A percentile compares a stretch with the other conserved stretches of the same genome.
Conservation (phyloP, 345 rosid species). For the Rhodomyrtus tomentosa region DNA sequence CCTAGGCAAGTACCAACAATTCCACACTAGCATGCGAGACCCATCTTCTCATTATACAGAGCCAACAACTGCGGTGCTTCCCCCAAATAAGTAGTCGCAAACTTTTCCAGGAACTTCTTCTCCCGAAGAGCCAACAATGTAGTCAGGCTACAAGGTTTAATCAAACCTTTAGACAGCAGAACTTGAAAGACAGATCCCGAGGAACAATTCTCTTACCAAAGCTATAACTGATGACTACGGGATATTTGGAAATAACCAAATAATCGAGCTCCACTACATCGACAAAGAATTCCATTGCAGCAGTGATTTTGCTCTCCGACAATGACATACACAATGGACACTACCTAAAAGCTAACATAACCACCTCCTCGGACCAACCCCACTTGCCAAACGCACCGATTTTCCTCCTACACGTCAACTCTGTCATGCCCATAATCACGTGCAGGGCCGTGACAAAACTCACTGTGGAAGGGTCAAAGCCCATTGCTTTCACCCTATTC, state of each 20-base stretch:
- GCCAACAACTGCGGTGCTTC: constrained; percentile 6
- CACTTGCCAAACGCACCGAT: background rate
- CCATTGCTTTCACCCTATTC: constrained; percentile 8
- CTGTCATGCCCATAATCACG: background rate
- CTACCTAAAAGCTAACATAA: constrained; percentile 6
- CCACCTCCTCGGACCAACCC: constrained; percentile 11
- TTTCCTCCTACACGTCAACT: constrained; percentile 6
- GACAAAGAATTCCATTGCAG: constrained; percentile 12
- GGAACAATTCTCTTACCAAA: constrained; percentile 24
- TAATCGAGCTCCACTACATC: constrained; percentile 11
- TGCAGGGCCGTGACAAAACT: constrained; percentile 5
- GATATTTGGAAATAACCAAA: background rate
- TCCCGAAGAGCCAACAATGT: background rate
- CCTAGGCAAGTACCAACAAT: background rate
- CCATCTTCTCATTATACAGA: constrained; percentile 24
- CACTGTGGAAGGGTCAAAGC: background rate
- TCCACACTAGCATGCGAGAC: background rate
- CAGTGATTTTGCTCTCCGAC: constrained; percentile 15
- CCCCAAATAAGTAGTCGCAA: background rate
- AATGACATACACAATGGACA: constrained; percentile 4
- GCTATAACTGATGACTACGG: background rate
- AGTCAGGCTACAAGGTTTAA: background rate
- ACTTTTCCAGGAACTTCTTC: constrained; percentile 3
- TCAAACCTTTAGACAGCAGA: constrained; percentile 10
- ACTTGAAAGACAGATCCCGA: constrained; percentile 7